Base-by-base conservation (phyloP, 306 rosid genomes). In the Canavalia ensiformis region DNA sequence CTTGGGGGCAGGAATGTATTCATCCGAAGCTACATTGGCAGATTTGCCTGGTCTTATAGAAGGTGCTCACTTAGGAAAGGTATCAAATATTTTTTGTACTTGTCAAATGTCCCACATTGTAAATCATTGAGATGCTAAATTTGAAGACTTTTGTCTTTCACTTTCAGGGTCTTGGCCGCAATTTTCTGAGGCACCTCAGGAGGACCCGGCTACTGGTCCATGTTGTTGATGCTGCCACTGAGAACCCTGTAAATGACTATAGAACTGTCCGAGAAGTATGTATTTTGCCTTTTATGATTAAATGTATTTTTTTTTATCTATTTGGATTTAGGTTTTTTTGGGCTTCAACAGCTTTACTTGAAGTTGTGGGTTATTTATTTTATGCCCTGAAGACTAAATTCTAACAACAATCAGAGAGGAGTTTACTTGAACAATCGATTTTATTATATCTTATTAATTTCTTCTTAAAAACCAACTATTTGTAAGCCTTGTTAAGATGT, bases 61-160 rank as follows among this genome's bases (percentile, higher is more conserved):
- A 87, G 99, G 99, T 60, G 98, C 99, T 86, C 99, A 96, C 89
- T 88, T 93, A 80, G 99, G 99, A 82, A 96, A 96, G 99, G 99
- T 93, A 93, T 84, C 25, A 51, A 45, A 59, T 68, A 42, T 64
- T 67, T 59, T 73, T 54, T 60, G 51, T 37, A 56, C 33, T 50
- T 69, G 68, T 50, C 42, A 56, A 60, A 12, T 67, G 47, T 51
- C 30, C 39, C 75, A 18, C 58, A 57, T 66, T 49, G 57, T 58
- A 60, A 58, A 35, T 3, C 30, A 33, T 18, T 3, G 75, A 62
- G 58, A 76, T 81, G 77, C 77, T 82, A 62, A 81, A 39, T 68
- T 74, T 78, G 62, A 72, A 83, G 58, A 4, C 35, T 55, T 34
- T 63, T 68, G 73, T 69, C 74, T 85, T 84, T 74, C 73, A 90